Evolutionary conservation across 176 grass and related monocot genomes (phyloP), one percentile per base, ranked within the genome.

Genomic region (Oryza meyeriana): DNA sequence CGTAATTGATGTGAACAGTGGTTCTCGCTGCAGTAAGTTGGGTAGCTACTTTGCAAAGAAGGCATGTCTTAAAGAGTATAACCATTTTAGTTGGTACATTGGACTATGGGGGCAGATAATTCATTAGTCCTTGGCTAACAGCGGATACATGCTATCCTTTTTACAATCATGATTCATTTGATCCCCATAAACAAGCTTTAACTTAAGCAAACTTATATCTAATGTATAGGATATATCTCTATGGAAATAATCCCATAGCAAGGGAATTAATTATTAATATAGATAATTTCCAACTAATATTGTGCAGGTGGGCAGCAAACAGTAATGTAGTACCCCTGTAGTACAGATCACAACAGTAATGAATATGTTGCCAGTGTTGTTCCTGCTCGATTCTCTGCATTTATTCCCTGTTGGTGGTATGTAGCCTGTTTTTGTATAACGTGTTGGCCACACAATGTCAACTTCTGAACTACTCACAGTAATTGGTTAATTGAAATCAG

Each of bases 351-450:
- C 22, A 58, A 58, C 52, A 58, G 22, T 58, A 58, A 58, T 58
- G 52, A 58, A 58, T 71, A 81, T 78, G 47, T 32, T 80, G 44
- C 44, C 67, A 0, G 16, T n/a, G 24, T 81, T 69, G 47, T 10
- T 52, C 32, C 36, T 72, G 79, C 68, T 72, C 17, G 39, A 81
- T 31, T 81, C 26, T 63, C 55, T 73, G 57, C 57, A 25, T 48
- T 64, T 57, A 36, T 52, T 10, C 24, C 18, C 44, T 67, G 57
- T 63, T 84, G 52, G 18, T 58, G 24, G 0, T 58, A 58, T 58
- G 36, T 74, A 73, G 55, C 44, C 11, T 68, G 45, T 38, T 84
- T 25, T 74, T 58, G 26, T 29, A 31, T 73, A 74, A 45, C 17
- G 39, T 12, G 39, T 64, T 57, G 45, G 32, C 32, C 75, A 40